Percentiles rank a stretch among this genome's conserved stretches.
Conservation (phyloP, 2,329 filamentous ascomycete species). For the Claviceps capensis region DNA sequence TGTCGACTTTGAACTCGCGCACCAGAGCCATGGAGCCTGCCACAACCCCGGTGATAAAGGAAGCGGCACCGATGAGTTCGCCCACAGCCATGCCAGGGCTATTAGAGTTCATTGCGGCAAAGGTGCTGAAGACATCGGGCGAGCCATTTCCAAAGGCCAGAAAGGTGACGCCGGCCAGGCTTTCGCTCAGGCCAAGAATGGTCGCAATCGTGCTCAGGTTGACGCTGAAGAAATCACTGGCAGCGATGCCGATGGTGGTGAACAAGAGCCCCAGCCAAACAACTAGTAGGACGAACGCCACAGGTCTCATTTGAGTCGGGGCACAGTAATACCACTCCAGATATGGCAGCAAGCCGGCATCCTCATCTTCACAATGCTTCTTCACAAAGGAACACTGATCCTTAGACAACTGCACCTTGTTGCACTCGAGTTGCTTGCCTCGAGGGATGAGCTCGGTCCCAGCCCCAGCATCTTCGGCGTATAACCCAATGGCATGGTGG, state of each 20-base stretch:
- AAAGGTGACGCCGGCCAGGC: conserved; percentile 89
- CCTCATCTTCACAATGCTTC: conserved; percentile 72
- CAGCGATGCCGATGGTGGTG: conserved; percentile 92
- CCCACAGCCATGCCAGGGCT: conserved; percentile 95
- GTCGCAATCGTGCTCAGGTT: conserved; percentile 87
- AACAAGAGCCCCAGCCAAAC: conserved; percentile 83
- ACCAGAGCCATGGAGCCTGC: conserved; percentile 95
- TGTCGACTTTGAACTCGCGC: conserved; percentile 83
- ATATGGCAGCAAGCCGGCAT: conserved; percentile 82
- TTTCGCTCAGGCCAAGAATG: conserved; percentile 87
- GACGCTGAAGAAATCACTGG: conserved; percentile 96
- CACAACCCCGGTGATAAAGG: conserved; percentile 93
- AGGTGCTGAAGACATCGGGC: conserved; percentile 95
- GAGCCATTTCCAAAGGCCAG: conserved; percentile 95
- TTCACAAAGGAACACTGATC: conserved; percentile 83
- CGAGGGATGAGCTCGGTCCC: conserved; percentile 11
- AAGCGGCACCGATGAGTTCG: conserved; percentile 85
- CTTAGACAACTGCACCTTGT: conserved; percentile 57
- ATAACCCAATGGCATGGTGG: conserved; percentile 2
- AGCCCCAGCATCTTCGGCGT: not conserved
- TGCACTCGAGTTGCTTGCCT: conserved; percentile 44
- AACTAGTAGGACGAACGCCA: conserved; percentile 69
- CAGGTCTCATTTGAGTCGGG: conserved; percentile 50
- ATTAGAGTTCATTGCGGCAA: conserved; percentile 93
- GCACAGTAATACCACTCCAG: conserved; percentile 83